These are phyloP conservation scores for Phaeodactylum tricornutum DNA, from an alignment of 108 stramenopile genomes.

Conservation along the genomic window DNA sequence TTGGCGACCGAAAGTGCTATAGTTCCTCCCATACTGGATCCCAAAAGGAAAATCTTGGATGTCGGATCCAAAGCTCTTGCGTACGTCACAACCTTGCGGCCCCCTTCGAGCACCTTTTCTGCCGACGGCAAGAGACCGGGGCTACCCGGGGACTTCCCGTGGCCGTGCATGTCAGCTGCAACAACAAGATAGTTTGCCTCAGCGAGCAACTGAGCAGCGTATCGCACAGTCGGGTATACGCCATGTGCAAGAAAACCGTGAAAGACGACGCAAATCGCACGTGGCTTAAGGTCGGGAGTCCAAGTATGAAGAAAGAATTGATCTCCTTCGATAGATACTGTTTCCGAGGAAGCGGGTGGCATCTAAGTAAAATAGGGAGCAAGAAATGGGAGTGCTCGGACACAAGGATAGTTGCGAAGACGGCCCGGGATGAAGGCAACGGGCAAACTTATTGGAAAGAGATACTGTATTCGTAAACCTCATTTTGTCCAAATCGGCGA, in stretches of 20 bases:
- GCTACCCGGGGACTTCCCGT: constrained; percentile 53
- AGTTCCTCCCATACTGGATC: constrained; percentile 76
- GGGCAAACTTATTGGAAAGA: too few species aligned
- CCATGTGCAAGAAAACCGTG: constrained; percentile 79
- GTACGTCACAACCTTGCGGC: constrained; percentile 35
- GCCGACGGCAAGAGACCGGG: constrained; percentile 52
- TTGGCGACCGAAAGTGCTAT: constrained; percentile 62
- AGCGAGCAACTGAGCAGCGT: constrained; percentile 60
- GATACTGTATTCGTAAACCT: too few species aligned
- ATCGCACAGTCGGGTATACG: constrained; percentile 65
- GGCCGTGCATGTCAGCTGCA: constrained; percentile 63
- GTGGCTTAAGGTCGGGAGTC: too few species aligned
- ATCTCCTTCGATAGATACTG: too few species aligned
- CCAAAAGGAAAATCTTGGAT: constrained; percentile 46
- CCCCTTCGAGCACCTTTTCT: constrained; percentile 41
- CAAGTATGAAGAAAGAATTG: too few species aligned
- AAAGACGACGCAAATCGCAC: too few species aligned
- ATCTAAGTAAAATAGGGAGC: too few species aligned
- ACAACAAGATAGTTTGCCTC: constrained; percentile 41
- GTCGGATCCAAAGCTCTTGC: constrained; percentile 17
- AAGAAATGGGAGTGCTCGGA: too few species aligned
- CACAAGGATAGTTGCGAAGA: too few species aligned
- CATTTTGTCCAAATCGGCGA: too few species aligned
- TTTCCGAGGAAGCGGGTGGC: too few species aligned
- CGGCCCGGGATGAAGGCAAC: too few species aligned